A percentile compares a stretch with the other conserved stretches of the same genome.
These are phyloP conservation scores for Chytriomyces hyalinus DNA, from an alignment of 192 early-diverging fungal species.

Conservation along the genomic window DNA sequence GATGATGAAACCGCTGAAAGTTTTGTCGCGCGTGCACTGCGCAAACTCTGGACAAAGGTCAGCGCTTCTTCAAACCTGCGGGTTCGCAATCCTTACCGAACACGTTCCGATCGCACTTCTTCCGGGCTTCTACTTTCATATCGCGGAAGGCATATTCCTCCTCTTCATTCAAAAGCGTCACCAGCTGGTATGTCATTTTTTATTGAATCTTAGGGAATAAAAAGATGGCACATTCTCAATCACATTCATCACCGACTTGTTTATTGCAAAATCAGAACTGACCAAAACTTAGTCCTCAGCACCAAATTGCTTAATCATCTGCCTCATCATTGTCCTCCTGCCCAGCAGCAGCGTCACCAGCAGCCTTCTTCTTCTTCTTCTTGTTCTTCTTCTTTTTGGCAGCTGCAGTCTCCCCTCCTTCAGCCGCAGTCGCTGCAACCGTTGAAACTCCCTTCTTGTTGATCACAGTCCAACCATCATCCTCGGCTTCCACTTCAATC, in stretches of 20 bases:
- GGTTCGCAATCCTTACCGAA: conserved; percentile 16
- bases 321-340: conserved; percentile 30
- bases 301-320: conserved; percentile 14
- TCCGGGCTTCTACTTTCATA: conserved; percentile 37
- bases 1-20: conserved; percentile 39
- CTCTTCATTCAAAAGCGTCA: conserved; percentile 27
- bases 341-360: conserved; percentile 17
- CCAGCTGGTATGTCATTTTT: background rate
- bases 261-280: too few relatives aligned
- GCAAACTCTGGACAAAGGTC: conserved; percentile 26
- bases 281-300: too few relatives aligned
- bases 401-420: conserved; percentile 11
- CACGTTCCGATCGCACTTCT: conserved; percentile 28
- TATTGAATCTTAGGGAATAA: too few relatives aligned
- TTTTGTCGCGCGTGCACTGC: conserved; percentile 28
- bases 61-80: background rate
- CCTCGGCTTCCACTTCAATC: background rate
- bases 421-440: conserved; percentile 5
- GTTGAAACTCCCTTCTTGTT: conserved; percentile 35
- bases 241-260: too few relatives aligned
- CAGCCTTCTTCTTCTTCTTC: conserved; percentile 51
- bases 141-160: conserved; percentile 40
- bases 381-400: conserved; percentile 50
- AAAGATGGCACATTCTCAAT: too few relatives aligned
- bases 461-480: conserved; percentile 51